Evolutionary conservation across 352 stramenopile species (phyloP).

Genomic region (Phytophthora constricta): DNA sequence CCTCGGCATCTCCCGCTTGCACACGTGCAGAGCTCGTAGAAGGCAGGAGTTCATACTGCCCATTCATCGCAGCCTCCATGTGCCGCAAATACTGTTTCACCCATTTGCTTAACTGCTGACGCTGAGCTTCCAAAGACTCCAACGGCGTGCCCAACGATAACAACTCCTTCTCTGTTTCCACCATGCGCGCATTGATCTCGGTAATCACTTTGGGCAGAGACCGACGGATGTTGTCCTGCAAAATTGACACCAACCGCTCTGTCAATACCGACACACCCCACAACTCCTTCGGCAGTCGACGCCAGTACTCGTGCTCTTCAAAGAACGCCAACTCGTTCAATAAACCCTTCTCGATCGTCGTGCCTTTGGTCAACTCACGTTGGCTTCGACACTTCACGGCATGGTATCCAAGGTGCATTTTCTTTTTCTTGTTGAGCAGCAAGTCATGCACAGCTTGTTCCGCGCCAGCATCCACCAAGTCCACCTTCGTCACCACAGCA

Average conservation of each 20-base stretch:
- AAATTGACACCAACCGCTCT: conserved; percentile 45
- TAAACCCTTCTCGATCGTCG: conserved; percentile 61
- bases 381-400: conserved; percentile 89
- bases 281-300: conserved; percentile 26
- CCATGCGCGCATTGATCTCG: conserved; percentile 46
- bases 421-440: conserved; percentile 77
- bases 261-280: conserved; percentile 49
- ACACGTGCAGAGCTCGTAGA: not conserved
- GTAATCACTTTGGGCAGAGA: conserved; percentile 52
- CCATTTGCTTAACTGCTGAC: conserved; percentile 45
- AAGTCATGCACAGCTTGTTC: conserved; percentile 78
- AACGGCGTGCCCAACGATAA: conserved; percentile 30
- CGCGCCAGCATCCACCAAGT: conserved; percentile 85
- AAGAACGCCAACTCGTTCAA: conserved; percentile 70
- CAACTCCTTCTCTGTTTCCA: conserved; percentile 26
- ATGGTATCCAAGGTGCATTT: conserved; percentile 76
- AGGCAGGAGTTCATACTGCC: conserved; percentile 37
- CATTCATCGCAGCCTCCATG: conserved; percentile 43
- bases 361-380: conserved; percentile 57
- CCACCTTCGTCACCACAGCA: conserved; percentile 88
- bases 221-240: conserved; percentile 56
- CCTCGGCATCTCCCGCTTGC: not conserved
- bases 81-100: conserved; percentile 37
- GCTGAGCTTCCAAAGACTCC: conserved; percentile 37
- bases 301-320: conserved; percentile 57